These are phyloP conservation scores for Myxozyma mucilagina DNA, from an alignment of 805 yeast genomes.

Conservation along the genomic window DNA sequence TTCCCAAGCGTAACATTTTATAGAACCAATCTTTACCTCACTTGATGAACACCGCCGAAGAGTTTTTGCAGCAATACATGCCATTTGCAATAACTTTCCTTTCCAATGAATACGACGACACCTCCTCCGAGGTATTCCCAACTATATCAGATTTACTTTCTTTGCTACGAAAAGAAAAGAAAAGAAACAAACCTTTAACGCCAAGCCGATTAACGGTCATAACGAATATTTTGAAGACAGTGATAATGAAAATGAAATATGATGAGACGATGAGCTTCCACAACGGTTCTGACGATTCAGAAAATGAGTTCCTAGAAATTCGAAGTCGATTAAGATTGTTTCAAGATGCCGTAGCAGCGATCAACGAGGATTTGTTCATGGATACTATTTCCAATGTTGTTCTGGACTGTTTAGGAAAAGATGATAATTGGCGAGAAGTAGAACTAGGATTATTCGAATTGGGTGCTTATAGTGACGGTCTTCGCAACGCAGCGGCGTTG, in stretches of 20 bases:
- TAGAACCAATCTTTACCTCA: conserved; percentile 37
- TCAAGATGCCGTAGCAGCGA: conserved; percentile 76
- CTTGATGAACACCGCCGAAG: conserved; percentile 15
- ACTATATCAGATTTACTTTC: conserved; percentile 74
- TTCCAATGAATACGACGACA: conserved; percentile 84
- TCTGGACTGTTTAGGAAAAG: conserved; percentile 46
- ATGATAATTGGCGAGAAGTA: conserved; percentile 69
- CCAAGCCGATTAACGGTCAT: conserved; percentile 49
- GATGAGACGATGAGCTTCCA: conserved; percentile 70
- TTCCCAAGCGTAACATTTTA: conserved; percentile 31
- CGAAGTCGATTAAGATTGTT: conserved; percentile 71
- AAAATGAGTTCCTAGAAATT: conserved; percentile 76
- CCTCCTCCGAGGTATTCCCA: conserved; percentile 78
- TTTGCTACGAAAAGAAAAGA: conserved; percentile 53
- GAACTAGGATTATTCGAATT: conserved; percentile 88
- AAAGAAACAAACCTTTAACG: conserved; percentile 49
- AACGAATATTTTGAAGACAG: conserved; percentile 62
- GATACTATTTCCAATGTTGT: conserved; percentile 63
- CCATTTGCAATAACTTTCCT: conserved; percentile 73
- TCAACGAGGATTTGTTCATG: conserved; percentile 60
- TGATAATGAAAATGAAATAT: conserved; percentile 75
- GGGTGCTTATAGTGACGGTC: conserved; percentile 72
- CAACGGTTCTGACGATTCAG: conserved; percentile 64
- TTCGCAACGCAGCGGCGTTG: conserved; percentile 74
- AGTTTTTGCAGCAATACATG: conserved; percentile 55